These are phyloP conservation scores for Lipomyces oligophaga DNA, from an alignment of 805 yeast species.

Conservation along the genomic window DNA sequence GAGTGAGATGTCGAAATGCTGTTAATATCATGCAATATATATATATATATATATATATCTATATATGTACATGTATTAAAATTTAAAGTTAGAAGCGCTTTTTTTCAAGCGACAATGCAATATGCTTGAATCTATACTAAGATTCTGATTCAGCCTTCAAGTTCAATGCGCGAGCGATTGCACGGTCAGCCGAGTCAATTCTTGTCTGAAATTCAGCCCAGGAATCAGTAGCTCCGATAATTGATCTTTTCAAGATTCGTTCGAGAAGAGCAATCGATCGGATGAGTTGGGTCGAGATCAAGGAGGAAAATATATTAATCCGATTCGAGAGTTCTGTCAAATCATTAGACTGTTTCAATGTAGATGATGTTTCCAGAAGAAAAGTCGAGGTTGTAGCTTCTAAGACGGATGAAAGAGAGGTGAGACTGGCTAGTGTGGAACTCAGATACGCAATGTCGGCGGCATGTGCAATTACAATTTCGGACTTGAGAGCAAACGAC, in stretches of 20 bases:
- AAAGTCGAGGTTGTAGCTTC: not conserved
- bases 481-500: not conserved
- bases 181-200: constrained; percentile 9
- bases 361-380: not conserved
- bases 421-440: constrained; percentile 2
- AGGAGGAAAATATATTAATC: too few species aligned
- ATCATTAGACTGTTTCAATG: too few species aligned
- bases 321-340: too few species aligned
- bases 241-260: constrained; percentile 11
- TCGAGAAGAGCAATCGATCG: constrained; percentile 18
- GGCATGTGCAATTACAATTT: constrained; percentile 15
- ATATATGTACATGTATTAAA: not conserved
- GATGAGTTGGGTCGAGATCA: not conserved
- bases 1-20: not conserved
- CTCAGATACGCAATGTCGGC: constrained; percentile 10
- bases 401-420: constrained; percentile 6
- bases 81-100: too few species aligned
- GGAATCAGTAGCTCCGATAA: constrained; percentile 16
- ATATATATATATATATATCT: not conserved
- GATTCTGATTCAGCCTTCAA: too few species aligned
- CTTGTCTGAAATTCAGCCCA: constrained; percentile 21
- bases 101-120: too few species aligned
- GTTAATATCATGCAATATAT: not conserved
- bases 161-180: not conserved
- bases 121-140: too few species aligned